Evolutionary conservation across 1,284 basidiomycete genomes (phyloP), one percentile per base, ranked within the genome.

Genomic region (Irpex rosettiformis): DNA sequence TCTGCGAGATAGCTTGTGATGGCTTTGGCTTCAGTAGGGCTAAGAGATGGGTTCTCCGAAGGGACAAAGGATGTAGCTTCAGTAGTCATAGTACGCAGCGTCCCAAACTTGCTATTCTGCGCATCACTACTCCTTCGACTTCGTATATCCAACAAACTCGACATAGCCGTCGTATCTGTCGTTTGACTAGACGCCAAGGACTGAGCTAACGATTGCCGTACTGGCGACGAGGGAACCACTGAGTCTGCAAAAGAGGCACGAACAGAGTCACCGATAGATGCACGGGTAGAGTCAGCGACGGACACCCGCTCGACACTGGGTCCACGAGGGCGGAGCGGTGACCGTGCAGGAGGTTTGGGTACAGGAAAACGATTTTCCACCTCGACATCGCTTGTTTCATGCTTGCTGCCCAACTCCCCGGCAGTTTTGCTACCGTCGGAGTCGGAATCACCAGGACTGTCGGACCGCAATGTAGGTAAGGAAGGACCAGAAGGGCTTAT

Each of bases 1-100:
- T 85, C 82, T 43, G 65, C 67, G 56, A 78, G 47, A 8, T 71
- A 73, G 11, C 69, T 69, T 3, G 79, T 79, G 58, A 85, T 75
- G 28, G 73, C 72, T 64, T 76, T 85, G 13, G 80, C 86, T 64
- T 90, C 87, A 27, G 85, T 79, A 42, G 81, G 79, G 24, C 79
- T 80, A 57, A 89, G 75, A 21, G 86, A 88, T 21, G 84, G 83
- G 37, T 77, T 72, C 65, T 88, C 79, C 49, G 75, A 77, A 1
- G 71, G 71, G 16, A 69, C 80, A 43, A 81, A 69, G 33, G 86
- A 88, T 18, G 89, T 92, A 61, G 85, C 78, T 62, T 90, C 89
- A 33, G 90, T 92, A 33, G 85, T 91, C 61, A 86, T 75, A 25
- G 89, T 91, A 64, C 88, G 79, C 63, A 91, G 83, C n/a, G 89